Conservation (phyloP, 768 basidiomycete genomes). For the Mycena leptocephala region DNA sequence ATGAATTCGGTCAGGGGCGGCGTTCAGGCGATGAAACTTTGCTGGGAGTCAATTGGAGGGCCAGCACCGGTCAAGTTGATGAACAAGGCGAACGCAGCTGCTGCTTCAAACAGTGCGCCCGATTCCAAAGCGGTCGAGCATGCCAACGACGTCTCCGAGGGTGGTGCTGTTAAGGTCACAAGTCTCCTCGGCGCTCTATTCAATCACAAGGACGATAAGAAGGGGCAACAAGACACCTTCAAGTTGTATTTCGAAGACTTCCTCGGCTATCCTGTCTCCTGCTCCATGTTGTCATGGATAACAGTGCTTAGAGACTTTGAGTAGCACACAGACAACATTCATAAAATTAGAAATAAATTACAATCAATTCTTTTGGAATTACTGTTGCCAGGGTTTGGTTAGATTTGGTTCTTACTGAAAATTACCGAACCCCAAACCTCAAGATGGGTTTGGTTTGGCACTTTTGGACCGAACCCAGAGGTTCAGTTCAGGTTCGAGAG, state of each 20-base stretch:
- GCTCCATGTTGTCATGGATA: too few species aligned
- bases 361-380: too few species aligned
- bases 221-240: conserved; percentile 11
- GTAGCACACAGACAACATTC: too few species aligned
- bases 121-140: not conserved
- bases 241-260: conserved; percentile 3
- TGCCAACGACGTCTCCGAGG: not conserved
- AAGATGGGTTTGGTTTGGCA: not conserved
- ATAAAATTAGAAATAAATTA: too few species aligned
- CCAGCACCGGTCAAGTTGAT: conserved; percentile 37
- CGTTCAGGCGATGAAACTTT: conserved; percentile 33
- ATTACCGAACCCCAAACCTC: not conserved
- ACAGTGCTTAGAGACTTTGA: too few species aligned
- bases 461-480: not conserved
- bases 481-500: not conserved
- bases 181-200: conserved; percentile 1
- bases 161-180: not conserved
- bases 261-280: conserved; percentile 7
- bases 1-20: conserved; percentile 31
- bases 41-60: conserved; percentile 36
- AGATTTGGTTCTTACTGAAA: not conserved
- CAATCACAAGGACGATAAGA: conserved; percentile 15
- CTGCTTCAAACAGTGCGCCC: not conserved
- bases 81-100: conserved; percentile 45
- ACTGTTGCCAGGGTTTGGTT: too few species aligned